These are phyloP conservation scores for Limnomonas spitsbergensis DNA, from an alignment of 139 green algal genomes.

Conservation along the genomic window DNA sequence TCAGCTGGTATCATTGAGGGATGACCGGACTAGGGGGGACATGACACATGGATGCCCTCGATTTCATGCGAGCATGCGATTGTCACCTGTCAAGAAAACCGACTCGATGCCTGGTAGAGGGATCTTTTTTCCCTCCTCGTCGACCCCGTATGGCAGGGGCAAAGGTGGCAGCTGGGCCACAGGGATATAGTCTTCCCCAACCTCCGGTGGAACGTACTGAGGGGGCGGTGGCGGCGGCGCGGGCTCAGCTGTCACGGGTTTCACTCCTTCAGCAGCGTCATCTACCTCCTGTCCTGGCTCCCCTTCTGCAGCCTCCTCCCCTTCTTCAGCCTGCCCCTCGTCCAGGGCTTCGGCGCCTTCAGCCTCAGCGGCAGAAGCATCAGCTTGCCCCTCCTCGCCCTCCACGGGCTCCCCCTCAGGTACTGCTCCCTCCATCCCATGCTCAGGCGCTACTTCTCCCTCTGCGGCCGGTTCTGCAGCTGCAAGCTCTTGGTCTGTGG, in stretches of 20 bases:
- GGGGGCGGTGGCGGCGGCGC: slow-evolving; percentile 1
- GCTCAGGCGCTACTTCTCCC: too few relatives aligned
- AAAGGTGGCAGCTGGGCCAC: slow-evolving; percentile 34
- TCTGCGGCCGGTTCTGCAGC: too few relatives aligned
- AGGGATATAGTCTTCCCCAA: slow-evolving; percentile 42
- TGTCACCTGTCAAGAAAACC: slow-evolving; percentile 54
- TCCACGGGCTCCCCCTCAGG: background rate
- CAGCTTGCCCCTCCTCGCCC: background rate
- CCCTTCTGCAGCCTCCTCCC: background rate
- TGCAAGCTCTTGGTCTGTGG: too few relatives aligned
- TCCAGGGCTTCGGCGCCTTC: background rate
- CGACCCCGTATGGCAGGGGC: slow-evolving; percentile 33
- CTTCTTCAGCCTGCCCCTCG: background rate
- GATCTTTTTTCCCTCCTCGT: slow-evolving; percentile 44
- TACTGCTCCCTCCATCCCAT: too few relatives aligned
- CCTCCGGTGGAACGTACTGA: slow-evolving; percentile 25
- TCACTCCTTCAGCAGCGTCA: background rate
- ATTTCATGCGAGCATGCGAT: background rate
- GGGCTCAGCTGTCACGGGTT: background rate
- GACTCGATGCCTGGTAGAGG: slow-evolving; percentile 48
- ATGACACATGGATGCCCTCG: background rate
- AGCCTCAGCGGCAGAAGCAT: background rate
- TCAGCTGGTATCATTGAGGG: too few relatives aligned
- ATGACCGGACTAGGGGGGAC: too few relatives aligned
- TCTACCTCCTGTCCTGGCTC: background rate